Evolutionary conservation across 139 green algal genomes (phyloP), one percentile per base, ranked within the genome.

Genomic region (Astrephomene gubernaculifera): DNA sequence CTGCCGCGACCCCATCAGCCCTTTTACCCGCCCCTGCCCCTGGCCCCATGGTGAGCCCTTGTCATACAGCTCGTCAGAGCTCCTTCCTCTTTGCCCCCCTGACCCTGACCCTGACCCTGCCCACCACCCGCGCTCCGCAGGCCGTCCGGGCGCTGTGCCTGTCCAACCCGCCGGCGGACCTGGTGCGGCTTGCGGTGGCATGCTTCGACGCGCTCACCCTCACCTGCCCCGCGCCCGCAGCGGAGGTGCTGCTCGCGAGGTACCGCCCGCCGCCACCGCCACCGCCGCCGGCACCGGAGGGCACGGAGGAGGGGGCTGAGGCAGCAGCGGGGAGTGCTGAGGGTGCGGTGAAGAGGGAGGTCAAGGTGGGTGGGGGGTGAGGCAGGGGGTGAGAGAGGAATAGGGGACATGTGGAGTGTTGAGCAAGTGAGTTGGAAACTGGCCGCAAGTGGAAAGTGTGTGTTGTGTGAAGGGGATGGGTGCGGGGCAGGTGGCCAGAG

Each of bases 191-290:
- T 33, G 79, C 65, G 27, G 79, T 78, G 45, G 45, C 79, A 19
- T 65, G 57, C 22, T 69, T 24, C n/a, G 79, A 86, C 65, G 79
- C 45, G 25, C 79, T 86, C 25, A 78, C 65, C 35, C 79, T 86
- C 79, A 70, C 45, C 27, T 76, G 65, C 79, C 65, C 65, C 24
- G 65, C 24, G 3, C 65, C 65, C 14, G 79, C 79, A 29, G 45
- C 65, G 35, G 79, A 86, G 79, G 79, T 67, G 12, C 79, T 86
- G 65, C 79, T 86, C 45, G 79, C 41, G 21, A 39, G 19, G 35
- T 86, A 69, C 33, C 41, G 45, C n/a, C 79, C 65, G 35, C 79
- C 65, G 45, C 65, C 36, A 65, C n/a, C n/a, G n/a, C 65, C 65
- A 25, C 79, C 33, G 45, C 43, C 78, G 38, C 45, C 71, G n/a